A percentile compares a stretch with the other conserved stretches of the same genome.
Evolutionary conservation across 2,329 filamentous ascomycete species (phyloP).

Genomic region (Paramyrothecium roridum): DNA sequence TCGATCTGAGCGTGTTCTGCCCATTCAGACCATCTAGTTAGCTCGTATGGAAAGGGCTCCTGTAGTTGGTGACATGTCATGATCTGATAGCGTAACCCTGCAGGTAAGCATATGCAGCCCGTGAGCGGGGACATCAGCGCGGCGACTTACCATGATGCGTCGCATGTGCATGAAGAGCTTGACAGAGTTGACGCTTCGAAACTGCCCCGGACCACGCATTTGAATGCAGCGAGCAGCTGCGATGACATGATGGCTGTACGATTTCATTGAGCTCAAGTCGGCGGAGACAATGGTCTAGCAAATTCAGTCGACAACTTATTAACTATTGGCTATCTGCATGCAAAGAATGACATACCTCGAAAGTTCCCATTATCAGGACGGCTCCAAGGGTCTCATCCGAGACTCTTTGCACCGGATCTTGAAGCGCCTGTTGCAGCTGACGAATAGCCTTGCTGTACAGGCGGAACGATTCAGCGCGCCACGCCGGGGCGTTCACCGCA

Average conservation of each 20-base stretch:
- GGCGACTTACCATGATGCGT: constrained; percentile 10
- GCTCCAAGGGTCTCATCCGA: constrained; percentile 9
- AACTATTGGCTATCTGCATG: too few relatives aligned
- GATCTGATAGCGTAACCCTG: constrained; percentile 1
- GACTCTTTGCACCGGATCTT: constrained; percentile 6
- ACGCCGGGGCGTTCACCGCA: constrained; percentile 7
- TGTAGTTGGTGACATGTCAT: constrained; percentile 17
- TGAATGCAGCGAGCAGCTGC: constrained; percentile 17
- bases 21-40: constrained; percentile 15
- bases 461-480: constrained; percentile 11
- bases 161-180: constrained; percentile 15
- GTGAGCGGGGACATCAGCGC: not conserved
- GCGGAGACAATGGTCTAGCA: constrained; percentile 12
- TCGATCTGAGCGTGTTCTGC: constrained; percentile 3
- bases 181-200: constrained; percentile 3
- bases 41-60: constrained; percentile 12
- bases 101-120: not conserved
- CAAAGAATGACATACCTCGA: too few relatives aligned
- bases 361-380: too few relatives aligned
- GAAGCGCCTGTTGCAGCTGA: constrained; percentile 6
- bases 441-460: constrained; percentile 12
- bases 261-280: constrained; percentile 11
- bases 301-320: not conserved
- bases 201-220: constrained; percentile 4
- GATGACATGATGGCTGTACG: constrained; percentile 13